These are phyloP conservation scores for Blastocrithidia nonstop DNA, from an alignment of 208 protist species.

Conservation along the genomic window DNA sequence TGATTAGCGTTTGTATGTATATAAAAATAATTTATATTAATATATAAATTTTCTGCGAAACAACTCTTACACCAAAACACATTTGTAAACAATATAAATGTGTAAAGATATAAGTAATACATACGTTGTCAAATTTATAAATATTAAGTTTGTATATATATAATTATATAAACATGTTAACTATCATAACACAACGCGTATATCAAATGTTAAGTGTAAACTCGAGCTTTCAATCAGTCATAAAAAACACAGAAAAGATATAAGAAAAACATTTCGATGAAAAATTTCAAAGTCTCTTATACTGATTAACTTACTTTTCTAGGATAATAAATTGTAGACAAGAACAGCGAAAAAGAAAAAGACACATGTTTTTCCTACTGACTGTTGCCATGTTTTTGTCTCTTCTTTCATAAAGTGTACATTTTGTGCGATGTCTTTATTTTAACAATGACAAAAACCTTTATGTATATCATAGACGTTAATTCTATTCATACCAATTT, in stretches of 20 bases:
- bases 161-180: too few relatives aligned
- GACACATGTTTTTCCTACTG: neutral
- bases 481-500: neutral
- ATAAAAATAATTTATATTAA: too few relatives aligned
- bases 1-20: too few relatives aligned
- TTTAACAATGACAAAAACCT: neutral
- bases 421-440: neutral
- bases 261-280: neutral
- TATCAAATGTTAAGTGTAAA: too few relatives aligned
- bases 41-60: too few relatives aligned
- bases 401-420: neutral
- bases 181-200: too few relatives aligned
- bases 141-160: too few relatives aligned
- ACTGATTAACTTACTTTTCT: constrained; percentile 1
- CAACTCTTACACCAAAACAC: too few relatives aligned
- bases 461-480: neutral
- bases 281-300: neutral
- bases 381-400: neutral
- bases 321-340: constrained; percentile 3
- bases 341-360: neutral
- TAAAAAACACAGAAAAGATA: neutral
- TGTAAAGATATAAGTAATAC: too few relatives aligned
- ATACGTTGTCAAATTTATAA: too few relatives aligned
- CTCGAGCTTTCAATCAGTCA: too few relatives aligned
- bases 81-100: too few relatives aligned